Percentiles rank a stretch among this genome's conserved stretches.
These are phyloP conservation scores for Xylariales sp. DNA, from an alignment of 2,329 filamentous ascomycete species.

Conservation along the genomic window DNA sequence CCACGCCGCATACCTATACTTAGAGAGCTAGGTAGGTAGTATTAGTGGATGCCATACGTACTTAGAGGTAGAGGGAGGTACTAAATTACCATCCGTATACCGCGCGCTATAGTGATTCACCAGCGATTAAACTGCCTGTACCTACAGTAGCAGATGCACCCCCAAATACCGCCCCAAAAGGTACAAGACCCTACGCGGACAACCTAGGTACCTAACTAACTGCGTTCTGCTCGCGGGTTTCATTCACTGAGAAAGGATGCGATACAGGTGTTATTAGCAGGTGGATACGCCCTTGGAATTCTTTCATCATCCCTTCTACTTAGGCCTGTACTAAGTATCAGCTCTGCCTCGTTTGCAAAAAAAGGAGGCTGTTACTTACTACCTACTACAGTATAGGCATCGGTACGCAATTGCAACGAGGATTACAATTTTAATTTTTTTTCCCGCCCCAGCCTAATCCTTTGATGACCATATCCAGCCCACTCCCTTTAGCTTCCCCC, in stretches of 20 bases:
- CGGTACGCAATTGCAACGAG: constrained; percentile 29
- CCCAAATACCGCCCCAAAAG: too few species aligned
- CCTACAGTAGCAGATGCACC: too few species aligned
- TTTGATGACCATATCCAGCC: constrained; percentile 25
- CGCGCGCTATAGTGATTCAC: constrained; percentile 7
- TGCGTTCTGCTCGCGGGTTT: neutral
- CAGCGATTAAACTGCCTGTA: neutral
- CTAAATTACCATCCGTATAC: neutral
- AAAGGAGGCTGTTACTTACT: constrained; percentile 32
- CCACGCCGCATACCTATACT: constrained; percentile 20
- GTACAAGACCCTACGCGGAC: too few species aligned
- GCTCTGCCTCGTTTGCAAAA: constrained; percentile 36
- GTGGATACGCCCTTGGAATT: constrained; percentile 40
- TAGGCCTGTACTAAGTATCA: constrained; percentile 33
- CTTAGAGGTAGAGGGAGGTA: neutral
- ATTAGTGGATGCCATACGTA: constrained; percentile 21
- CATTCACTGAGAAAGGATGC: constrained; percentile 26
- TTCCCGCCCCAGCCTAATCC: constrained; percentile 18
- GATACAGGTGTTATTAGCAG: constrained; percentile 33
- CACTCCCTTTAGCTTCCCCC: constrained; percentile 8
- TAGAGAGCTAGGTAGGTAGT: too few species aligned
- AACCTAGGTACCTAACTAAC: too few species aligned
- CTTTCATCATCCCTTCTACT: constrained; percentile 42
- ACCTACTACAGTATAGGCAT: neutral
- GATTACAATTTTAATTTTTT: constrained; percentile 30